Conservation (phyloP, 257 asterid species). For the Lavandula angustifolia region DNA sequence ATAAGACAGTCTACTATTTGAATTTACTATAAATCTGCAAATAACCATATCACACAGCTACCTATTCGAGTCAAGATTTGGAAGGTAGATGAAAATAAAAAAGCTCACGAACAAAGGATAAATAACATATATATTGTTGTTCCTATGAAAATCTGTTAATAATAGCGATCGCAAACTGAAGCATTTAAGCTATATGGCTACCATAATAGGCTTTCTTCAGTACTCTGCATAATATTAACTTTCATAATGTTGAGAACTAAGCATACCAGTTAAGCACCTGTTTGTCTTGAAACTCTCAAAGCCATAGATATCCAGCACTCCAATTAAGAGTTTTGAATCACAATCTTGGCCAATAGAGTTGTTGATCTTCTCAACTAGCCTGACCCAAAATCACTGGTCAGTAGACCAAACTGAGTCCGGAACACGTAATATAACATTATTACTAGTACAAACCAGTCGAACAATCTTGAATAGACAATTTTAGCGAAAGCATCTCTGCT, state of each 20-base stretch:
- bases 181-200: slow-evolving; percentile 9
- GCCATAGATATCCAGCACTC: slow-evolving; percentile 95
- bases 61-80: slow-evolving; percentile 1
- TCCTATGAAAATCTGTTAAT: slow-evolving; percentile 6
- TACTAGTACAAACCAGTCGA: slow-evolving; percentile 71
- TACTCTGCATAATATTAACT: slow-evolving; percentile 42
- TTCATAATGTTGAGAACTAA: slow-evolving; percentile 60
- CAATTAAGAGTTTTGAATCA: slow-evolving; percentile 66
- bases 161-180: neutral
- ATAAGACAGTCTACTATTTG: slow-evolving; percentile 9
- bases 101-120: neutral
- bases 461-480: slow-evolving; percentile 73
- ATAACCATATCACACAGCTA: neutral
- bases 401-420: slow-evolving; percentile 14
- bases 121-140: neutral
- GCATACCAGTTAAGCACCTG: slow-evolving; percentile 99
- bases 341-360: slow-evolving; percentile 90
- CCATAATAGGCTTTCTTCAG: slow-evolving; percentile 31
- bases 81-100: neutral
- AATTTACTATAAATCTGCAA: slow-evolving; percentile 2
- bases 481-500: slow-evolving; percentile 89
- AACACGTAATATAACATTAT: neutral
- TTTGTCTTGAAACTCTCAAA: slow-evolving; percentile 98
- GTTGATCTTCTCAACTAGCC: slow-evolving; percentile 90
- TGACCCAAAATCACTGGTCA: slow-evolving; percentile 37